A percentile compares a stretch with the other conserved stretches of the same genome.
Conservation (phyloP, 2,329 filamentous ascomycete species). For the Colletotrichum truncatum region DNA sequence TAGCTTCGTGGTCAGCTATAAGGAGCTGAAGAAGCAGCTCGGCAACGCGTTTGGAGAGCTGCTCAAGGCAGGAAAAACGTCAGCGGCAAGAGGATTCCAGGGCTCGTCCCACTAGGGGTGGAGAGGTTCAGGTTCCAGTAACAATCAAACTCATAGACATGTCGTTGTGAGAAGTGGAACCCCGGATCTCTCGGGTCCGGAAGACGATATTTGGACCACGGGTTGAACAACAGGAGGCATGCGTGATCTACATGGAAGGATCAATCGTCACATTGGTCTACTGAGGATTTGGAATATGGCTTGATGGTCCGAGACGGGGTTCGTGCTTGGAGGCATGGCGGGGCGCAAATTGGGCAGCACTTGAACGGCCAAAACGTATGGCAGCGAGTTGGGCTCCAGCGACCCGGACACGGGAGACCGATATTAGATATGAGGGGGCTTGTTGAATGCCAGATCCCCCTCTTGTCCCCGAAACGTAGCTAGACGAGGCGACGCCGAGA, state of each 20-base stretch:
- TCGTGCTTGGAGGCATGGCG: neutral
- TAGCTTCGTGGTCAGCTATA: slow-evolving; percentile 87
- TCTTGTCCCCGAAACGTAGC: neutral
- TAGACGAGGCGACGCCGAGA: slow-evolving; percentile 9
- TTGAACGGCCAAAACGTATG: neutral
- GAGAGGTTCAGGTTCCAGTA: too few species aligned
- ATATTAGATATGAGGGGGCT: neutral
- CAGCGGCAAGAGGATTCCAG: slow-evolving; percentile 41
- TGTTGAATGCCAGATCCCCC: neutral
- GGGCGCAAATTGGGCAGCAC: neutral
- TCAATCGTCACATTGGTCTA: neutral
- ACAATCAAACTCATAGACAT: too few species aligned
- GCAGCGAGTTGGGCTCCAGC: neutral
- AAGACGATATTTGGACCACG: neutral
- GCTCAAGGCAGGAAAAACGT: slow-evolving; percentile 53
- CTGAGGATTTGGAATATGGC: neutral
- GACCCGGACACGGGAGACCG: neutral
- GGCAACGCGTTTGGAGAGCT: slow-evolving; percentile 67
- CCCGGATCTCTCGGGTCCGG: neutral
- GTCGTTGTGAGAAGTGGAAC: neutral
- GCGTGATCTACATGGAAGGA: neutral
- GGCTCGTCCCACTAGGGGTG: slow-evolving; percentile 34
- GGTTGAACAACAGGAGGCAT: neutral
- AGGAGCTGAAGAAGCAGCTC: slow-evolving; percentile 80
- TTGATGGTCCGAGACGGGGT: neutral